Conservation (phyloP, 1,284 basidiomycete species). For the Coniferiporia weirii region DNA sequence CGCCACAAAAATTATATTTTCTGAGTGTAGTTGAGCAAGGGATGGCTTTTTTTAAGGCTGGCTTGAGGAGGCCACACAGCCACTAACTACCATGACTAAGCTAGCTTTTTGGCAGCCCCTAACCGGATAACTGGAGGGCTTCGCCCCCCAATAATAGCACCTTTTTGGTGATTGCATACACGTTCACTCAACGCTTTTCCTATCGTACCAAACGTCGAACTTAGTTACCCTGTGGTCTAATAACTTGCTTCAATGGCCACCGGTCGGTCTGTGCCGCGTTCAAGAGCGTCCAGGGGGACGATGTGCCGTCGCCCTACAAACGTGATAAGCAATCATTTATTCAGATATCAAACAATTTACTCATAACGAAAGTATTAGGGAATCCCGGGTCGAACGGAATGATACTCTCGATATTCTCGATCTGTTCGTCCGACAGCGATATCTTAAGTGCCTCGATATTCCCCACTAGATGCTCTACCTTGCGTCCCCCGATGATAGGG, state of each 20-base stretch:
- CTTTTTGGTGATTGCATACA: no score
- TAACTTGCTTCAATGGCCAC: constrained; percentile 4
- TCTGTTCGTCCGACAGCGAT: constrained; percentile 19
- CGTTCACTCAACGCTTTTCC: not conserved
- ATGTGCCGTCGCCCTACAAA: constrained; percentile 11
- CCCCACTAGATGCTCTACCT: no score
- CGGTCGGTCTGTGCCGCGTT: constrained; percentile 3
- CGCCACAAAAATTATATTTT: no score
- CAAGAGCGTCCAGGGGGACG: not conserved
- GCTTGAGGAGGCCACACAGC: no score
- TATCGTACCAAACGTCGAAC: not conserved
- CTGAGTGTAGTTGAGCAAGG: no score
- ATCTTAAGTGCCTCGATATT: no score
- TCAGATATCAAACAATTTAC: constrained; percentile 13
- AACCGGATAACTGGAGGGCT: no score
- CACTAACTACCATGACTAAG: no score
- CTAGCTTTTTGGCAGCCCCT: no score
- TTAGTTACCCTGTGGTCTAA: constrained; percentile 23
- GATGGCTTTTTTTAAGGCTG: no score
- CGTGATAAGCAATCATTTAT: not conserved
- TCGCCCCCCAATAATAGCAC: no score
- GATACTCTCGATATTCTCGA: constrained; percentile 14
- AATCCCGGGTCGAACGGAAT: constrained; percentile 27
- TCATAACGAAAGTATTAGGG: constrained; percentile 25
- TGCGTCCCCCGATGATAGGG: constrained; percentile 15